Conservation (phyloP, 208 protist genomes). For the Tetramitus jugosus region DNA sequence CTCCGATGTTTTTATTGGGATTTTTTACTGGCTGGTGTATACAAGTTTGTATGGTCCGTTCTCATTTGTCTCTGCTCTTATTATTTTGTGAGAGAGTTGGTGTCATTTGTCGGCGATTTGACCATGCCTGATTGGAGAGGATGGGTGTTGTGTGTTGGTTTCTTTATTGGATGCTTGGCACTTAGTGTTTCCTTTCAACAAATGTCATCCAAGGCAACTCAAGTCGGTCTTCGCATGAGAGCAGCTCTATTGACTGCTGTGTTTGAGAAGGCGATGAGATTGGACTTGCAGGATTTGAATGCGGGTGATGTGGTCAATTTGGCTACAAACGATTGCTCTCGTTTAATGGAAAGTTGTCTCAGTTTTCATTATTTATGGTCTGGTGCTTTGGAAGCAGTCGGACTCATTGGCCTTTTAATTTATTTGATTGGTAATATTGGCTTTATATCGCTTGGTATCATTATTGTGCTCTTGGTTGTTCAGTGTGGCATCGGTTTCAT, state of each 20-base stretch:
- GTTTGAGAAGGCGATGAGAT: neutral
- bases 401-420: neutral
- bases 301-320: neutral
- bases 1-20: neutral
- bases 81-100: neutral
- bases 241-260: neutral
- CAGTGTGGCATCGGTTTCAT: neutral
- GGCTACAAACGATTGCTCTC: neutral
- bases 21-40: neutral
- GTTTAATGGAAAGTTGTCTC: neutral
- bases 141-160: neutral
- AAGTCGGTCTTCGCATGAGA: neutral
- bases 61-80: neutral
- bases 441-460: neutral
- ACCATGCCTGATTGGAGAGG: neutral
- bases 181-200: neutral
- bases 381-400: neutral
- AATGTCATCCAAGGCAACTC: neutral
- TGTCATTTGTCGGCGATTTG: neutral
- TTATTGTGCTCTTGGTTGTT: neutral
- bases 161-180: neutral
- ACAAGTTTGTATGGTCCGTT: neutral
- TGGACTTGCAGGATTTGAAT: neutral
- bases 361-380: neutral
- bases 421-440: neutral